These are phyloP conservation scores for Gaertneriomyces semiglobifer DNA, from an alignment of 192 early-diverging fungal genomes.

Conservation along the genomic window DNA sequence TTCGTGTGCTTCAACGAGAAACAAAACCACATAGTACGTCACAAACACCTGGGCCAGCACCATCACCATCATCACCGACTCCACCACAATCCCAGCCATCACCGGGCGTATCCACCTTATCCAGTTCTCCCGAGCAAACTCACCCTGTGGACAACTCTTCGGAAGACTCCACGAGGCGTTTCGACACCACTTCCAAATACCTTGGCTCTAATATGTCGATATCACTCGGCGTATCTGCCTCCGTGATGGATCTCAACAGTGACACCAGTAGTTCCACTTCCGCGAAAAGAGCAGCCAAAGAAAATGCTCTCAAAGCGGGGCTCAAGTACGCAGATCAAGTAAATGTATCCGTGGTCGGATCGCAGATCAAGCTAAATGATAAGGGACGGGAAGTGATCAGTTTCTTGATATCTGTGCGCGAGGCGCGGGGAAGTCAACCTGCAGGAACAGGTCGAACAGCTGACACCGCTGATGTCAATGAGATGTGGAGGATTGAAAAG, in stretches of 20 bases:
- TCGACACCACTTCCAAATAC: background rate
- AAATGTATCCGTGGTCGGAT: conserved; percentile 52
- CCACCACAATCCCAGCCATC: too few species aligned
- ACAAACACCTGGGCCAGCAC: too few species aligned
- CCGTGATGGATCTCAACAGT: background rate
- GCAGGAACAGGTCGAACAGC: background rate
- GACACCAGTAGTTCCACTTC: background rate
- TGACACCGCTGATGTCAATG: conserved; percentile 29
- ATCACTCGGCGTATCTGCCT: background rate
- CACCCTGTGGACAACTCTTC: too few species aligned
- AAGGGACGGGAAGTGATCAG: conserved; percentile 71
- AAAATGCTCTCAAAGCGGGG: background rate
- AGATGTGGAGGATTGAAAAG: conserved; percentile 84
- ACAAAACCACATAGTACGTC: too few species aligned
- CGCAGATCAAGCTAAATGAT: conserved; percentile 67
- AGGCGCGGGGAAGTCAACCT: background rate
- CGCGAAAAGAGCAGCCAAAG: background rate
- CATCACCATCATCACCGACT: too few species aligned
- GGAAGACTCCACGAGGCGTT: too few species aligned
- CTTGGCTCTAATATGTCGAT: conserved; percentile 12
- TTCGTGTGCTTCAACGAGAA: too few species aligned
- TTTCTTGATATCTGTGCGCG: conserved; percentile 54
- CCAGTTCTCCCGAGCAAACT: too few species aligned
- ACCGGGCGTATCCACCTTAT: too few species aligned
- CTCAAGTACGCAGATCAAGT: conserved; percentile 31